Conservation (phyloP, 1,284 basidiomycete species). For the Puccinia triticina region DNA sequence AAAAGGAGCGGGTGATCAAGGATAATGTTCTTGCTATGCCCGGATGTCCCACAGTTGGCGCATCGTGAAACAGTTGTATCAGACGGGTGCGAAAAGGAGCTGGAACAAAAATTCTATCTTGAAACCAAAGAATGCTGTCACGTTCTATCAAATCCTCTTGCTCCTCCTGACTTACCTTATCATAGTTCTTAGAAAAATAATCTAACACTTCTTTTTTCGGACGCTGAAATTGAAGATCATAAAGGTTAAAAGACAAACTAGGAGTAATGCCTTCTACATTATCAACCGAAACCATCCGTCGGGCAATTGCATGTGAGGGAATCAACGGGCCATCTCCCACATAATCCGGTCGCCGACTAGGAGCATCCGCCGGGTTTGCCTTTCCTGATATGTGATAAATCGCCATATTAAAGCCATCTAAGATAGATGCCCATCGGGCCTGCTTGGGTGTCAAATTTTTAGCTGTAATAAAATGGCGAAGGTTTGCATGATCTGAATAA, state of each 20-base stretch:
- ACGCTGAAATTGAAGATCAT: too few species aligned
- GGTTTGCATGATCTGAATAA: too few species aligned
- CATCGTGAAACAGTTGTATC: neutral
- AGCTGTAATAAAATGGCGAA: too few species aligned
- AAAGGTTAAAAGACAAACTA: too few species aligned
- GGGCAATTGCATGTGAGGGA: neutral
- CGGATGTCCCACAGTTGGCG: neutral
- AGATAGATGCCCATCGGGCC: too few species aligned
- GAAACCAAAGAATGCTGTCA: neutral
- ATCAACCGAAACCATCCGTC: too few species aligned
- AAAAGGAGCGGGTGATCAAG: neutral
- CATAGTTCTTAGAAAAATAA: too few species aligned
- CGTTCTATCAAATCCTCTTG: neutral
- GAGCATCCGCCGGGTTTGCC: conserved; percentile 15
- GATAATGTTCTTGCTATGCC: neutral
- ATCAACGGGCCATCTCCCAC: too few species aligned
- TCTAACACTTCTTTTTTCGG: too few species aligned
- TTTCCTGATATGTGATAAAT: conserved; percentile 20
- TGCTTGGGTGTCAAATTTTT: too few species aligned
- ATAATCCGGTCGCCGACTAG: conserved; percentile 1
- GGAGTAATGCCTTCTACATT: too few species aligned
- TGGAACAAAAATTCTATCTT: conserved; percentile 9
- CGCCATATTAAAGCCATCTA: conserved; percentile 7
- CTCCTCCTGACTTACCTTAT: too few species aligned
- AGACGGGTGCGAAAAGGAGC: neutral